These are phyloP conservation scores for Diplocarpon mali DNA, from an alignment of 2,329 filamentous ascomycete genomes.

Conservation along the genomic window DNA sequence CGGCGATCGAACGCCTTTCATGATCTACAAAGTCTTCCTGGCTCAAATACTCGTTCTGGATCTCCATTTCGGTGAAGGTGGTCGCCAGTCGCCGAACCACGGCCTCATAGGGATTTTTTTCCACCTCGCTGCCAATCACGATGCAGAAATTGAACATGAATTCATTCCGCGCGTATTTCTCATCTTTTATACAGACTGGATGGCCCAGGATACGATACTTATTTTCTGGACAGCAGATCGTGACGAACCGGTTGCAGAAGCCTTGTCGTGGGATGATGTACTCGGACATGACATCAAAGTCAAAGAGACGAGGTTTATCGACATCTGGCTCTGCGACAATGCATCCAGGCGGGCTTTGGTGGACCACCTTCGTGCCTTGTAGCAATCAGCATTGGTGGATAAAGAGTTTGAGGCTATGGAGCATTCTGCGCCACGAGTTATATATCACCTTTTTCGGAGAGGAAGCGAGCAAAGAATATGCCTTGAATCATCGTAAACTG, in stretches of 20 bases:
- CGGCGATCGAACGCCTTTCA: slow-evolving; percentile 64
- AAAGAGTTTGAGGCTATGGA: neutral
- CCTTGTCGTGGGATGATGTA: slow-evolving; percentile 93
- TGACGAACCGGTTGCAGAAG: slow-evolving; percentile 85
- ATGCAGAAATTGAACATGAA: slow-evolving; percentile 98
- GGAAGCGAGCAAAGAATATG: slow-evolving; percentile 61
- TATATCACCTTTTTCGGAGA: slow-evolving; percentile 48
- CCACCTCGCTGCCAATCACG: slow-evolving; percentile 58
- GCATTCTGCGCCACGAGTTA: neutral
- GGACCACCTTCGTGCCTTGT: slow-evolving; percentile 49
- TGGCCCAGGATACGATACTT: slow-evolving; percentile 74
- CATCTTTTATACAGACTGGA: slow-evolving; percentile 75
- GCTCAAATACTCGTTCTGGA: slow-evolving; percentile 77
- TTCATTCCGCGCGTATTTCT: slow-evolving; percentile 80
- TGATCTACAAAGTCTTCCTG: slow-evolving; percentile 28
- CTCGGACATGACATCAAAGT: slow-evolving; percentile 77
- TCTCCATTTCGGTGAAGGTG: slow-evolving; percentile 81
- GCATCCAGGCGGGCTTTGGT: slow-evolving; percentile 51
- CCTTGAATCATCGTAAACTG: slow-evolving; percentile 47
- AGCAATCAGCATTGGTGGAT: neutral
- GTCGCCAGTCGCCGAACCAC: slow-evolving; percentile 78
- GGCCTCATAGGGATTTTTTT: slow-evolving; percentile 70
- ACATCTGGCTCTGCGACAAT: slow-evolving; percentile 40
- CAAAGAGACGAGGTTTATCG: slow-evolving; percentile 55
- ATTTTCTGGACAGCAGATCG: slow-evolving; percentile 59